Base-by-base conservation (phyloP, 1,284 basidiomycete species). In the Inonotus hispidus region DNA sequence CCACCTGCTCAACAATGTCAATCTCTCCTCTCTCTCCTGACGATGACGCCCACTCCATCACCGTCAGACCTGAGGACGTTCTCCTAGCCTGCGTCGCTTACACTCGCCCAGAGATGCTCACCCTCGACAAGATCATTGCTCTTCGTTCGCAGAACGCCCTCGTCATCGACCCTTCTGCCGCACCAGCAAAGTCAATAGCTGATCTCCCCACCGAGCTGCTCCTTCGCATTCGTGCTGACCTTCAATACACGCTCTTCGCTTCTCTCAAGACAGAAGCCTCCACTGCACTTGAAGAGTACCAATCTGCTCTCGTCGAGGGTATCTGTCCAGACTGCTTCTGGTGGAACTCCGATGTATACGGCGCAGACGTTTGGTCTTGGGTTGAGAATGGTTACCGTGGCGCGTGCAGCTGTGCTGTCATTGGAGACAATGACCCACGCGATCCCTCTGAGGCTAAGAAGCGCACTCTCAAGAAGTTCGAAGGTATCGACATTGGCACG, bases 61-160 rank as follows among this genome's bases (percentile, higher is more conserved):
- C 41, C 27, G 53, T 38, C 14, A 46, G 52, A 25, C 63, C 59
- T 32, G 63, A 64, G 38, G 59, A 60, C 50, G 73, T 84, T 57
- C 73, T 78, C 63, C 81, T 85, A 63, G 77, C 81, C 37, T 70
- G 77, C 57, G 78, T 84, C 64, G 79, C 82, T 11, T 66, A 74
- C 61, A 56, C 78, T 21, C 79, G 82, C 37, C 74, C 75, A 13
- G 74, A 79, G 66, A 64, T 79, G 59, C 70, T 67, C 56, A 70
- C 75, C 14, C 66, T 81, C 63, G 79, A 81, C 66, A 59, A 66
- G 10, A 72, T 80, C 63, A 70, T 66, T 53, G 46, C 55, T 41
- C 56, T 65, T 35, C 67, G 62, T 7, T 60, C 59, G 19, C 32
- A 49, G 14, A 57, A 54, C 25, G 35, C 67, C 19, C 66, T 74